These are phyloP conservation scores for Erodium texanum DNA, from an alignment of 441 rosid species.

Conservation along the genomic window DNA sequence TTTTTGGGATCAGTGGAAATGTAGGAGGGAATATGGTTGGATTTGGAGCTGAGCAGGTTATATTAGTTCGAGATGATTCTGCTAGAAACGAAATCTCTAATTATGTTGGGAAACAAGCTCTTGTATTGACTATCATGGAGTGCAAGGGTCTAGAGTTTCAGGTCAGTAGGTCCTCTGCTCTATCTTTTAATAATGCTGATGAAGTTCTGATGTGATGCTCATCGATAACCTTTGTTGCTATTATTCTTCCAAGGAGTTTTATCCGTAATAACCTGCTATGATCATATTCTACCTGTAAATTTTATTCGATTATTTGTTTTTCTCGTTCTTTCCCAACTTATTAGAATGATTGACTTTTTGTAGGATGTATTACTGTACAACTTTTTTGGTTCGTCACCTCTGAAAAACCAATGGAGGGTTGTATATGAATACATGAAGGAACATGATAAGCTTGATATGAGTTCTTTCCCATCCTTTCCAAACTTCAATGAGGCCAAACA, in stretches of 20 bases:
- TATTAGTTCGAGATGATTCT: constrained; percentile 39
- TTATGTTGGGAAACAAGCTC: constrained; percentile 41
- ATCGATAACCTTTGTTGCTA: too few species aligned
- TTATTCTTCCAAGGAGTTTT: too few species aligned
- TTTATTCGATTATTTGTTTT: too few species aligned
- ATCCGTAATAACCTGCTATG: too few species aligned
- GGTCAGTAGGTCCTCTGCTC: constrained; percentile 22
- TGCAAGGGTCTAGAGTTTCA: constrained; percentile 57
- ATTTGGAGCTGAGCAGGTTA: constrained; percentile 49
- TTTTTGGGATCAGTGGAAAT: constrained; percentile 30
- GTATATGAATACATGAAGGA: constrained; percentile 39
- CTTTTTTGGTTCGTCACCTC: constrained; percentile 42
- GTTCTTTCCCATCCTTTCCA: constrained; percentile 20
- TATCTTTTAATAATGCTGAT: not conserved
- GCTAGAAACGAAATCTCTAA: constrained; percentile 29
- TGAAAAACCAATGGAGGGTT: constrained; percentile 40
- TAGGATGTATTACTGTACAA: constrained; percentile 46
- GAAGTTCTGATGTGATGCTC: not conserved
- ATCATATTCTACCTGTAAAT: too few species aligned
- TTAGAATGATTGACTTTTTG: not conserved
- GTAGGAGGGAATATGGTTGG: constrained; percentile 25
- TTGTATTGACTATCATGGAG: constrained; percentile 42
- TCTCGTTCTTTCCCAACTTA: too few species aligned
- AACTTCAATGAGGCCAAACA: constrained; percentile 29
- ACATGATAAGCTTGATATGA: constrained; percentile 24